Evolutionary conservation across 257 asterid genomes (phyloP), one percentile per base, ranked within the genome.

Genomic region (Plantago ovata): DNA sequence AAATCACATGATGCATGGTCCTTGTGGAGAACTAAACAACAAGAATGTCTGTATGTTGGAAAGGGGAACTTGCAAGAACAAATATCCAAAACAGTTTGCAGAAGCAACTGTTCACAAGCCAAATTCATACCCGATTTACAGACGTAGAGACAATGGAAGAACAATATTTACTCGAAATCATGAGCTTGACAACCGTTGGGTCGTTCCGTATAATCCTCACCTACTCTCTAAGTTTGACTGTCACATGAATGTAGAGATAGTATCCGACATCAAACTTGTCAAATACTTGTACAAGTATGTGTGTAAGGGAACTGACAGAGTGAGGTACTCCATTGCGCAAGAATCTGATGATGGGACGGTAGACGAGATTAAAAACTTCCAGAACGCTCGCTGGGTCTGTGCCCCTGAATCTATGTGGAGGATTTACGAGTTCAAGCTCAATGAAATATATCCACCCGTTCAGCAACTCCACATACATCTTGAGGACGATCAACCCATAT

Each of bases 221-320:
- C 22, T 63, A 8, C 13, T 64, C 7, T 36, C 39, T 0, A 53
- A 28, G 6, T 63, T 14, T 15, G 58, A 24, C 32, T 63, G 61
- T 14, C 54, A 63, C 13, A 43, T 63, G 1, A 62, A 53, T 5
- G 45, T 54, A 0, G 56, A 63, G 23, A 36, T 53, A 0, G 53
- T 45, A 3, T 18, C 45, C 1, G 19, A 10, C 5, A 7, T 48
- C 3, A 36, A 40, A 1, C 7, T 19, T 9, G 16, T 63, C 6
- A 63, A 61, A 10, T 48, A 61, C n/a, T 5, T 55, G 0, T 42
- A 66, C 21, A 56, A 56, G 18, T 70, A 70, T 6, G 62, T 66
- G 0, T 55, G 48, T 8, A 65, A 65, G 10, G 71, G 71, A 0
- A 38, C 53, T 0, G 40, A 59, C 0, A 55, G 62, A 12, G 49